Conservation (phyloP, 192 early-diverging fungal genomes). For the Kickxella alabastrina region DNA sequence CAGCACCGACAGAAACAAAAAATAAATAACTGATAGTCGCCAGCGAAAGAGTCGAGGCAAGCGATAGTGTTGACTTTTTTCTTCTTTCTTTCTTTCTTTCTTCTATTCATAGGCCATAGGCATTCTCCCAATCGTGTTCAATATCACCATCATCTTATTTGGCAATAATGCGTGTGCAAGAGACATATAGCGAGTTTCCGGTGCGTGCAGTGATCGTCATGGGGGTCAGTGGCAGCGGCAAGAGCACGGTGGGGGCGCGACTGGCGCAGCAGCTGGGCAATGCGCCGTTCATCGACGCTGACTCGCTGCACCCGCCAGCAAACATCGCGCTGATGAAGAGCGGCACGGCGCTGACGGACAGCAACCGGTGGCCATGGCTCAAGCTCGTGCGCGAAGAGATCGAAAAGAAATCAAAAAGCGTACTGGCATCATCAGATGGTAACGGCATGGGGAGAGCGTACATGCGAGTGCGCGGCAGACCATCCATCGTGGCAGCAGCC, state of each 20-base stretch:
- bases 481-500: no score
- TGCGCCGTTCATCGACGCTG: constrained; percentile 60
- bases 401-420: no score
- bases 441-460: no score
- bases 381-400: constrained; percentile 45
- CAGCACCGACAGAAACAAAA: no score
- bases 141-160: no score
- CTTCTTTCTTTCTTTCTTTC: constrained; percentile 4
- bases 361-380: constrained; percentile 68
- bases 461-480: constrained; percentile 1
- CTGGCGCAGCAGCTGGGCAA: constrained; percentile 41
- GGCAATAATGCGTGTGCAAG: constrained; percentile 29
- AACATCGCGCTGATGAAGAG: constrained; percentile 63
- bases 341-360: constrained; percentile 58
- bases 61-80: no score
- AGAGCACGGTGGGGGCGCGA: constrained; percentile 50
- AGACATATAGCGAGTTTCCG: constrained; percentile 33
- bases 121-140: no score
- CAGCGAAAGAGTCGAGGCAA: no score
- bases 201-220: constrained; percentile 56
- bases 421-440: no score
- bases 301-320: constrained; percentile 56
- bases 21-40: no score
- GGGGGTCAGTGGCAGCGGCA: constrained; percentile 66
- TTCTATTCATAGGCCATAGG: no score